Base-by-base conservation (phyloP, 2,329 filamentous ascomycete species). In the Akanthomyces muscarius region DNA sequence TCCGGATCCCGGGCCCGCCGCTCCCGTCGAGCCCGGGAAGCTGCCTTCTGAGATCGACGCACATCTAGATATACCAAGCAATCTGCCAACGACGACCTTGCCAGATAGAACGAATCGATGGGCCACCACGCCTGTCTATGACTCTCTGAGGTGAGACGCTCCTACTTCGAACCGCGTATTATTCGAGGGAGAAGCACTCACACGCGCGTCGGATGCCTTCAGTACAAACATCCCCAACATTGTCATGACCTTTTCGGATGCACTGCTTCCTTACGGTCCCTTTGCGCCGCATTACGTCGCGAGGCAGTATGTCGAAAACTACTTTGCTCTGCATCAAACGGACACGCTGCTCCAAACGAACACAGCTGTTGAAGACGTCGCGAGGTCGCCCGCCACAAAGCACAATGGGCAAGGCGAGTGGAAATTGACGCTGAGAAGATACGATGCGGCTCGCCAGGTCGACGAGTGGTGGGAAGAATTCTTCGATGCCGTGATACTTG, bases 141-240 rank as follows among this genome's bases (percentile, higher is more conserved):
- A 77, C 3, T 77, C 76, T 14, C 69, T 85, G 33, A 84, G 82
- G 81, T 82, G 66, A 72, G 78, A 65, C 23, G 6, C 11, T 14
- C 3, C 33, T 10, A 5, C 5, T 42, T 18, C 16, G 10, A 53
- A 38, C 60, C 41, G 23, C 4, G 21, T 4, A 2, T 10, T 13
- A 10, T 44, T 10, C 10, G 5, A 5, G 25, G 5, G 16, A 4
- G 11, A 21, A 16, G 13, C 2, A 44, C 53, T 56, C 18, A 56
- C 53, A 33, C 18, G 14, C 21, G 23, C 44, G 23, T 44, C 18
- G n/a, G 56, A 18, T 51, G 53, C 25, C 44, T 14, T 1, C 28
- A 77, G 82, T 1, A 86, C 83, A 1, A 86, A 86, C 55, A 82
- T 86, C 0, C 83, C 83, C 0, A 78, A 81, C 45, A 80, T 84